Evolutionary conservation across 176 grass and related monocot species (phyloP).

Genomic region (Luzula sylvatica): DNA sequence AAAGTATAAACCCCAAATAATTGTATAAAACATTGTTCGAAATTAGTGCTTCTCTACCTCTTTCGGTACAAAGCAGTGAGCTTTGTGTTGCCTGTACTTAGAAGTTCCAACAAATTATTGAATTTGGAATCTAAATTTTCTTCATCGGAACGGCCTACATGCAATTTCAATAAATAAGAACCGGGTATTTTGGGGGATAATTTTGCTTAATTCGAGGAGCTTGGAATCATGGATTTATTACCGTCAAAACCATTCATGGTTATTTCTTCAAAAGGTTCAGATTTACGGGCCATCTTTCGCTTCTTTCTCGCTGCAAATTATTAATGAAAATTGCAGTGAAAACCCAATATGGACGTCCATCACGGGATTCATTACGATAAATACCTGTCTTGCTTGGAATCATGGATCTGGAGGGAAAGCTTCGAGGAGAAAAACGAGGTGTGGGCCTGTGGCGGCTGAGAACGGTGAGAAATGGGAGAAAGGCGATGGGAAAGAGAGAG

Average conservation of each 20-base stretch:
- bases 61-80: conserved; percentile 24
- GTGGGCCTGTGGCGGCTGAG: no score
- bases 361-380: no score
- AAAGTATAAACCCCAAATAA: no score
- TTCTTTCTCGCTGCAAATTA: conserved; percentile 9
- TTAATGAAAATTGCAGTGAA: not conserved
- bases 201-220: not conserved
- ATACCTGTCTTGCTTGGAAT: no score
- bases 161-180: conserved; percentile 6
- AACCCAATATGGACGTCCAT: not conserved
- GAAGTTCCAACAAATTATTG: conserved; percentile 17
- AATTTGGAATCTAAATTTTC: conserved; percentile 15
- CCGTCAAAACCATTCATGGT: not conserved
- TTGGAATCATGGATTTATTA: not conserved
- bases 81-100: conserved; percentile 20
- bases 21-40: not conserved
- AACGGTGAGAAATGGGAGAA: no score
- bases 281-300: conserved; percentile 3
- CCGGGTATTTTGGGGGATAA: not conserved
- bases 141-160: conserved; percentile 12
- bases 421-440: no score
- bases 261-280: not conserved
- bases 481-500: no score
- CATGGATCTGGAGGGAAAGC: no score
- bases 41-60: conserved; percentile 8